phyloP scores from a whole-genome alignment of 2,329 filamentous ascomycete species.

The Colletotrichum nymphaeae region DNA sequence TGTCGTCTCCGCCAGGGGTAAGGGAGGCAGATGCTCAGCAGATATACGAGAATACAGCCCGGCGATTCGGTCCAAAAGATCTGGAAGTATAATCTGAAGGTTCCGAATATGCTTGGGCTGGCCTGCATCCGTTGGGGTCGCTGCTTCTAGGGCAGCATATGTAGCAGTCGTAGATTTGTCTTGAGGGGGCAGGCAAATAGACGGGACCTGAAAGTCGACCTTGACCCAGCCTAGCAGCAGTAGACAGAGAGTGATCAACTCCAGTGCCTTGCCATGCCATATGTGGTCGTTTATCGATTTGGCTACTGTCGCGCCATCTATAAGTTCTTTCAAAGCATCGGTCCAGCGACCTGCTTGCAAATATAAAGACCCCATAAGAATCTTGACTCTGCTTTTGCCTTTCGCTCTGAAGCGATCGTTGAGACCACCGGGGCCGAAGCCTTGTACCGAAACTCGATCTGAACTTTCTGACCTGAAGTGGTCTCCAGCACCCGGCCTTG shows the following conservation, averaged over 20 bases:
- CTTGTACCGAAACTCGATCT: conserved; percentile 73
- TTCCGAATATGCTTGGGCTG: conserved; percentile 66
- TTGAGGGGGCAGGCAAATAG: conserved; percentile 63
- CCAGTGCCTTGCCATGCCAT: conserved; percentile 97
- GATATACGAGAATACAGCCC: conserved; percentile 78
- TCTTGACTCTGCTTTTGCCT: conserved; percentile 81
- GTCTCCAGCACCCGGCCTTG: conserved; percentile 53
- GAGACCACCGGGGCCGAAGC: conserved; percentile 77
- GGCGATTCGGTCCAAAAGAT: conserved; percentile 80
- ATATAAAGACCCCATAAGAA: conserved; percentile 87
- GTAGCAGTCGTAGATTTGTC: conserved; percentile 52
- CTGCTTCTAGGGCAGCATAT: conserved; percentile 39
- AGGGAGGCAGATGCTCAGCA: conserved; percentile 76
- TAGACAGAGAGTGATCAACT: conserved; percentile 85
- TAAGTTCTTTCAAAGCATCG: conserved; percentile 86
- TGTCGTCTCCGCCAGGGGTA: conserved; percentile 78
- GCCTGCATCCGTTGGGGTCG: conserved; percentile 48
- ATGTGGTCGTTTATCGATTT: conserved; percentile 88
- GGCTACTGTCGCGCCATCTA: conserved; percentile 81
- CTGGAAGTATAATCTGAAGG: conserved; percentile 72
- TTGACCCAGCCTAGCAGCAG: conserved; percentile 87
- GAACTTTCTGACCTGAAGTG: conserved; percentile 61
- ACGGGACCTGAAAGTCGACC: conserved; percentile 82
- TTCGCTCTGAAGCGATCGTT: conserved; percentile 84
- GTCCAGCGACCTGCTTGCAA: conserved; percentile 90